phyloP scores from a whole-genome alignment of 106 monocot species.

The Dendrobium nobile region DNA sequence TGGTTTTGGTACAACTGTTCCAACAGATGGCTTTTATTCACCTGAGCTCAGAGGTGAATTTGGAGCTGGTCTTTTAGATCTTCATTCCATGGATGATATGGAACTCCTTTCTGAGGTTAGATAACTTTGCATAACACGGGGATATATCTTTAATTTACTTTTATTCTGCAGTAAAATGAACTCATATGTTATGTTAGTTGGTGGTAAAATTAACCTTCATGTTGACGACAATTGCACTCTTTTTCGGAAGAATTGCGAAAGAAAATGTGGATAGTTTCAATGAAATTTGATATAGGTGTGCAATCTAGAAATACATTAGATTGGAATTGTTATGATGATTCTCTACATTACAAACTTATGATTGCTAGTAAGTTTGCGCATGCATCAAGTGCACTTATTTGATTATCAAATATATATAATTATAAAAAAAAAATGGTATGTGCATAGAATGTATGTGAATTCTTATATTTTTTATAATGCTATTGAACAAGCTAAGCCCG shows the following conservation, averaged over 20 bases:
- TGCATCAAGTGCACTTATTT: too few relatives aligned
- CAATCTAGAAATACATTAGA: not conserved
- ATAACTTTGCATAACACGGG: not conserved
- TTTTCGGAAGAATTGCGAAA: not conserved
- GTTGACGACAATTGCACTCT: not conserved
- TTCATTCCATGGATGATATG: slow-evolving; percentile 75
- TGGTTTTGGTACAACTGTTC: slow-evolving; percentile 22
- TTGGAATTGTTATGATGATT: not conserved
- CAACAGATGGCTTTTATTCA: slow-evolving; percentile 48
- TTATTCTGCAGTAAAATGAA: not conserved
- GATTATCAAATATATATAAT: too few relatives aligned
- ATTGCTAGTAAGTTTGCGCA: not conserved
- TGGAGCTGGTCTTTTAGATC: slow-evolving; percentile 86
- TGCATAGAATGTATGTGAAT: too few relatives aligned
- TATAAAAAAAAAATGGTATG: too few relatives aligned
- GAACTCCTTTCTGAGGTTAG: slow-evolving; percentile 79
- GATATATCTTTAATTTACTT: not conserved
- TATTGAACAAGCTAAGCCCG: too few relatives aligned
- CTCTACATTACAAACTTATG: not conserved
- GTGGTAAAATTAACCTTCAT: not conserved
- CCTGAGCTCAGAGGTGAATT: slow-evolving; percentile 70
- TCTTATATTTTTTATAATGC: too few relatives aligned
- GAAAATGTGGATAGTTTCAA: not conserved
- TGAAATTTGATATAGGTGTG: not conserved
- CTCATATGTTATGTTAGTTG: not conserved